A percentile compares a stretch with the other conserved stretches of the same genome.
Evolutionary conservation across 148 eudicot genomes (phyloP).

Genomic region (Rhododendron griersonianum): DNA sequence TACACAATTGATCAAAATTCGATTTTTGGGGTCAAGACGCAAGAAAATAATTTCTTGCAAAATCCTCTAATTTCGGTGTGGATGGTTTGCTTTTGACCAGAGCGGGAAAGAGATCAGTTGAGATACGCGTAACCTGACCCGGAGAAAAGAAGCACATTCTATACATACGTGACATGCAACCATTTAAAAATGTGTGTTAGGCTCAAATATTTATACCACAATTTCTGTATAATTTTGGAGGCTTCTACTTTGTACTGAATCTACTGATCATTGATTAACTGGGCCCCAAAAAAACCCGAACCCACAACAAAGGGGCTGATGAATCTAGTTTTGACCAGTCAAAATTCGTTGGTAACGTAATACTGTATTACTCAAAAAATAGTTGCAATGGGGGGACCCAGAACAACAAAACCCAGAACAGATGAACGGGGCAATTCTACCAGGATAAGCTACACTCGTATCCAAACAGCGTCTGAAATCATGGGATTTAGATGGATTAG

Average conservation of each 20-base stretch:
- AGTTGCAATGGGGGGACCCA: background rate
- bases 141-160: background rate
- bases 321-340: background rate
- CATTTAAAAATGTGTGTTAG: background rate
- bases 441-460: background rate
- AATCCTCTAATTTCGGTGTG: no score
- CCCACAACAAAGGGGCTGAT: background rate
- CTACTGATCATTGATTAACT: background rate
- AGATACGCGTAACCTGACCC: no score
- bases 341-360: background rate
- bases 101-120: no score
- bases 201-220: background rate
- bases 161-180: background rate
- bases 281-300: no score
- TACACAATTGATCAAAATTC: no score
- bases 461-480: slow-evolving; percentile 11
- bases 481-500: background rate
- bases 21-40: no score
- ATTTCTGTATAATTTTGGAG: background rate
- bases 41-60: no score
- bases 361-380: background rate
- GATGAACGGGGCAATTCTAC: background rate
- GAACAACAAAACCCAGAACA: background rate
- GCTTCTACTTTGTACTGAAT: slow-evolving; percentile 6
- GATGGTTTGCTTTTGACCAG: fast-evolving